Percentiles rank a stretch among this genome's conserved stretches.
phyloP scores from a whole-genome alignment of 108 stramenopile species.

The Seminavis robusta region DNA sequence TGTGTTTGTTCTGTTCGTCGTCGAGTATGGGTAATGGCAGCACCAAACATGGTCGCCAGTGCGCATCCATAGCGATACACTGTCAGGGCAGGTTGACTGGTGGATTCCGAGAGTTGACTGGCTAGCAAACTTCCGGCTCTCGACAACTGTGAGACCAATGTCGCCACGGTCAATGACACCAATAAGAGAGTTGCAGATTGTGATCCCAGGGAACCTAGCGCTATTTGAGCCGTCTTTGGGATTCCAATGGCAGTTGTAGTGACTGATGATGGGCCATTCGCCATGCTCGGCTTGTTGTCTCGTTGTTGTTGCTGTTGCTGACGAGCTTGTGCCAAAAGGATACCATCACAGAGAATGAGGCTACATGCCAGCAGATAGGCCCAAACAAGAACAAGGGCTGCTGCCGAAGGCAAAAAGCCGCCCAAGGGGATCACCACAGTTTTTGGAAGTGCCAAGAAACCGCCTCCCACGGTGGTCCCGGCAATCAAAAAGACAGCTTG shows the following conservation, averaged over 20 bases:
- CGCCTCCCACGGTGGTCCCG: conserved; percentile 48
- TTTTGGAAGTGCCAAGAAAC: conserved; percentile 45
- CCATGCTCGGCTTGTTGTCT: too few relatives aligned
- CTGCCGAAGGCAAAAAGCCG: conserved; percentile 11
- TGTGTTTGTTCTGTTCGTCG: too few relatives aligned
- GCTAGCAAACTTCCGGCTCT: conserved; percentile 9
- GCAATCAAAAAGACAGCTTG: conserved; percentile 24
- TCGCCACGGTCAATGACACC: conserved; percentile 6
- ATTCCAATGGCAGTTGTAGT: too few relatives aligned
- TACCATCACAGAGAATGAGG: not conserved
- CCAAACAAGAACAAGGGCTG: conserved; percentile 7
- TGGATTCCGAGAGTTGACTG: not conserved
- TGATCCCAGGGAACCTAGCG: too few relatives aligned
- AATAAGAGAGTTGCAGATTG: too few relatives aligned
- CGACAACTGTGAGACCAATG: conserved; percentile 16
- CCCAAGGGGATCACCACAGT: conserved; percentile 2
- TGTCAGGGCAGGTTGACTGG: not conserved
- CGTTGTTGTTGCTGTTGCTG: not conserved
- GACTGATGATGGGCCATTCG: too few relatives aligned
- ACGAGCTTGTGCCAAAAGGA: not conserved
- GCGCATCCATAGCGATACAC: conserved; percentile 14
- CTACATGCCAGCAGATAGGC: conserved; percentile 1
- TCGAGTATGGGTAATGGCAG: conserved; percentile 6
- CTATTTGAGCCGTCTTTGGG: not conserved
- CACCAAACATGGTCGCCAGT: conserved; percentile 3